These are phyloP conservation scores for Heliosperma pusillum DNA, from an alignment of 148 eudicot species.

Conservation along the genomic window DNA sequence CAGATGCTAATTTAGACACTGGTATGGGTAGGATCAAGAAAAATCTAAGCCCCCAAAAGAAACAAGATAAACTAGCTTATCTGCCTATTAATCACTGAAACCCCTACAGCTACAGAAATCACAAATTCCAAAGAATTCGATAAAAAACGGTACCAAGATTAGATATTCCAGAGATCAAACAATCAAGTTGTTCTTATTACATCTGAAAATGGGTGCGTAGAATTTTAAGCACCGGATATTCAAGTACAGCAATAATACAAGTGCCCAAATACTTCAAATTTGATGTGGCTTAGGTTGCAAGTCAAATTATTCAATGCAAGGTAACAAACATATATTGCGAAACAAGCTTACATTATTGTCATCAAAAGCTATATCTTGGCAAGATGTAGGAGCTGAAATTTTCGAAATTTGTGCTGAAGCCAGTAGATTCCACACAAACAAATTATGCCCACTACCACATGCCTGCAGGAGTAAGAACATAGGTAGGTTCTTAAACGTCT, in stretches of 20 bases:
- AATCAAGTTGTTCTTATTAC: neutral
- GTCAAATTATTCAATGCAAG: neutral
- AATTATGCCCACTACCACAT: conserved; percentile 70
- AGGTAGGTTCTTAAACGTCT: conserved; percentile 18
- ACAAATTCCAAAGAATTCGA: neutral
- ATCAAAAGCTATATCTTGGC: conserved; percentile 80
- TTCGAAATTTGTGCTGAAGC: conserved; percentile 74
- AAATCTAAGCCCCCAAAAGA: neutral
- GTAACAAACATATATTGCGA: neutral
- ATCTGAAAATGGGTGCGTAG: neutral
- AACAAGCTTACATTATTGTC: conserved; percentile 67
- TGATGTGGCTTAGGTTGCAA: neutral
- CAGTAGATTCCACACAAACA: conserved; percentile 85
- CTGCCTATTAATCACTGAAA: neutral
- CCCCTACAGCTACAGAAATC: neutral
- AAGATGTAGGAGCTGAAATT: conserved; percentile 40
- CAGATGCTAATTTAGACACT: neutral
- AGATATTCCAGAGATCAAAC: neutral
- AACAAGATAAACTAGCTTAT: neutral
- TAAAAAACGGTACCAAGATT: neutral
- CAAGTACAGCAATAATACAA: neutral
- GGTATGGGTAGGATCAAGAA: neutral
- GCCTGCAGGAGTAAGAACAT: conserved; percentile 43
- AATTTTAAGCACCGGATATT: neutral
- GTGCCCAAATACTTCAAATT: neutral